These are phyloP conservation scores for Salix suchowensis DNA, from an alignment of 345 rosid genomes.

Conservation along the genomic window DNA sequence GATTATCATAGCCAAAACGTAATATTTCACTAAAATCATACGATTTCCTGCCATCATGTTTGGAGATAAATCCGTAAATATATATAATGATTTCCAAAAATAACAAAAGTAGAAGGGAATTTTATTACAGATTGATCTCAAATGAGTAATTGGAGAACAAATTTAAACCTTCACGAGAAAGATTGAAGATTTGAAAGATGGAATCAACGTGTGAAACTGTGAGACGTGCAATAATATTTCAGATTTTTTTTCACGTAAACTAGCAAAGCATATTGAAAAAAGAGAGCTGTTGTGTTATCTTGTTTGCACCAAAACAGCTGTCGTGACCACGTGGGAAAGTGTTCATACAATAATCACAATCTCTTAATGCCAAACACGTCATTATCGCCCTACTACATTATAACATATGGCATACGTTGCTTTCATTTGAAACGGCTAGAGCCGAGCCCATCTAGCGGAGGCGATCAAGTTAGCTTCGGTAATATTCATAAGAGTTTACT, in stretches of 20 bases:
- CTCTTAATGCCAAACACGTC: not conserved
- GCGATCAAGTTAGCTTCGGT: not conserved
- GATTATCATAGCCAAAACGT: no score
- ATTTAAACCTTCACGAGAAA: slow-evolving; percentile 8
- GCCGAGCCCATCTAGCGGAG: not conserved
- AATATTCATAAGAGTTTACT: no score
- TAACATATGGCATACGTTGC: not conserved
- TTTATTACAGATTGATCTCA: not conserved
- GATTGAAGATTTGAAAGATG: slow-evolving; percentile 11
- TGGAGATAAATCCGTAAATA: no score
- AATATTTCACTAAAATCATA: no score
- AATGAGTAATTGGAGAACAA: not conserved
- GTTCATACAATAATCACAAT: not conserved
- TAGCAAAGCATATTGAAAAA: not conserved
- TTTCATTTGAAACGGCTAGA: not conserved
- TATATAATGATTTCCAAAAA: no score
- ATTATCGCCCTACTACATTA: not conserved
- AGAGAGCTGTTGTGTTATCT: slow-evolving; percentile 15
- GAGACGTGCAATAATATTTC: not conserved
- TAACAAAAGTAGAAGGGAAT: not conserved
- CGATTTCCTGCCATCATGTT: no score
- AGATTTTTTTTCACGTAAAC: slow-evolving; percentile 11
- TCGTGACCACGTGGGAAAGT: slow-evolving; percentile 12
- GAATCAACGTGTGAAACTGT: slow-evolving; percentile 16
- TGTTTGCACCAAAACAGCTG: slow-evolving; percentile 14